A percentile compares a stretch with the other conserved stretches of the same genome.
These are phyloP conservation scores for Saussurea involucrata DNA, from an alignment of 129 eudicot genomes.

Conservation along the genomic window DNA sequence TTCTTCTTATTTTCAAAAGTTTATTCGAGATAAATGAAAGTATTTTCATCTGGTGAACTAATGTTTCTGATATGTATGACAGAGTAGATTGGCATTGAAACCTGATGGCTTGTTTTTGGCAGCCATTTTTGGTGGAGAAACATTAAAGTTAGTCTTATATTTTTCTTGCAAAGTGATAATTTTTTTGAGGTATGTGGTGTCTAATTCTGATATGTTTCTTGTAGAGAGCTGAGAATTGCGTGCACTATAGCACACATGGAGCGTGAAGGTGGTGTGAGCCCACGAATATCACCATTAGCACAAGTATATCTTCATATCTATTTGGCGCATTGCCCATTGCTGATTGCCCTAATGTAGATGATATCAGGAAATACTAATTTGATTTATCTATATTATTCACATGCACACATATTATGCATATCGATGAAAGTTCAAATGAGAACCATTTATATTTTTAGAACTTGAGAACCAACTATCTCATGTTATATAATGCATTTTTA, in stretches of 20 bases:
- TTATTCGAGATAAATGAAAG: background rate
- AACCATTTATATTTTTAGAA: no score
- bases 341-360: background rate
- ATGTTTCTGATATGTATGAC: constrained; percentile 28
- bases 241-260: constrained; percentile 98
- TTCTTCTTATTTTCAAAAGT: background rate
- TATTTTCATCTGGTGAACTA: constrained; percentile 1
- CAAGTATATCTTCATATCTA: constrained; percentile 50
- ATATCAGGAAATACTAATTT: background rate
- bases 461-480: no score
- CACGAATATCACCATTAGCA: constrained; percentile 94
- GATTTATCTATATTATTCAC: background rate
- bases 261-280: constrained; percentile 98
- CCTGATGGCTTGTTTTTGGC: constrained; percentile 97
- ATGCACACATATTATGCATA: no score
- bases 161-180: background rate
- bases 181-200: background rate
- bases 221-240: constrained; percentile 90
- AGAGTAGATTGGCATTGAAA: constrained; percentile 88
- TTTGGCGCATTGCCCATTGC: background rate
- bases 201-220: constrained; percentile 5
- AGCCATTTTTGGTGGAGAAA: constrained; percentile 97
- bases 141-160: constrained; percentile 52
- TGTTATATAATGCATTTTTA: background rate
- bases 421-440: no score